Conservation (phyloP, 129 eudicot genomes). For the Sambucus nigra region DNA sequence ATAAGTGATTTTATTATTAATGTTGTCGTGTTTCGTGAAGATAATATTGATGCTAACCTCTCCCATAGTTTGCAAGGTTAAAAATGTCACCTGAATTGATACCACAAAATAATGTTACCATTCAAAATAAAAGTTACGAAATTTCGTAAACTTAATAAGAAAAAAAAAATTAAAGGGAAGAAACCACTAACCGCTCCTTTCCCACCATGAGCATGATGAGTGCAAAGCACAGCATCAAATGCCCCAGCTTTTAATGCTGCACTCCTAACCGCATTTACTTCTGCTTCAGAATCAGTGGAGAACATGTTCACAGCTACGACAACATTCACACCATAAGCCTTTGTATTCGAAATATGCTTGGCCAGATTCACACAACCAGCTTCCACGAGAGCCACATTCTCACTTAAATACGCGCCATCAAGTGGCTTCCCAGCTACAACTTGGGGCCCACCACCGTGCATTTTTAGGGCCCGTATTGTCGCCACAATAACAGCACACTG, state of each 20-base stretch:
- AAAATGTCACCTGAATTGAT: too few relatives aligned
- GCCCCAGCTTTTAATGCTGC: constrained; percentile 88
- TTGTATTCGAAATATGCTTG: constrained; percentile 64
- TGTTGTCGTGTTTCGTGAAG: too few relatives aligned
- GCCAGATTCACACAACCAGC: constrained; percentile 86
- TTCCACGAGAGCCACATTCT: constrained; percentile 81
- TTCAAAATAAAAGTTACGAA: too few relatives aligned
- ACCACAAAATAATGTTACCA: too few relatives aligned
- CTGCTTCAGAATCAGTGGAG: constrained; percentile 79
- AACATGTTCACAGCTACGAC: constrained; percentile 89
- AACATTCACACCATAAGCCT: constrained; percentile 87
- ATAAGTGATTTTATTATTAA: too few relatives aligned
- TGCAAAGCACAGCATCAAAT: constrained; percentile 85
- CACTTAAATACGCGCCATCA: constrained; percentile 70
- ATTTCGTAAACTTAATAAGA: too few relatives aligned
- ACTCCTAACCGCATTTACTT: constrained; percentile 59
- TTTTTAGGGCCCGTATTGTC: constrained; percentile 91
- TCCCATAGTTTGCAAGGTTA: too few relatives aligned
- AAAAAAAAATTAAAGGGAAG: not conserved
- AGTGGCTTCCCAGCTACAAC: constrained; percentile 94
- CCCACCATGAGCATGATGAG: constrained; percentile 98
- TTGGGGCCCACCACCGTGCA: constrained; percentile 97
- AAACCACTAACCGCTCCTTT: constrained; percentile 90
- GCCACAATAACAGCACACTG: constrained; percentile 96
- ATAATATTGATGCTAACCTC: too few relatives aligned